Conservation (phyloP, 345 rosid species). For the Ceriops tagal region DNA sequence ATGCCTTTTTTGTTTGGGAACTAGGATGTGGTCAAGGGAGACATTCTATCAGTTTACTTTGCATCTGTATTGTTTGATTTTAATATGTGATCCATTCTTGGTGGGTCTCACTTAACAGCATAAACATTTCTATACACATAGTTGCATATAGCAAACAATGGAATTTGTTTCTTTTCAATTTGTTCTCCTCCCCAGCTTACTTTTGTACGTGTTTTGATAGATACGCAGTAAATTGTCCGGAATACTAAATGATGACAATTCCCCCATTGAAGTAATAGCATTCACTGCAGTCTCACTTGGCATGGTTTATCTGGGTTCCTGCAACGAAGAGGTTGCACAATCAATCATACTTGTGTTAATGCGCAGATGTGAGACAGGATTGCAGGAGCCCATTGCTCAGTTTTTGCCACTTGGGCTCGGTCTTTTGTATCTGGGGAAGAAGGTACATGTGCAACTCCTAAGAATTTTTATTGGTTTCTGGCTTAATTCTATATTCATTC, state of each 20-base stretch:
- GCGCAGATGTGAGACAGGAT: slow-evolving; percentile 78
- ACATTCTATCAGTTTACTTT: too few relatives aligned
- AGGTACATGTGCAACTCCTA: slow-evolving; percentile 40
- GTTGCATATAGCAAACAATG: too few relatives aligned
- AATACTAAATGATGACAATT: slow-evolving; percentile 63
- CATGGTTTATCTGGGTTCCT: slow-evolving; percentile 82
- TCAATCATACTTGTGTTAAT: slow-evolving; percentile 77
- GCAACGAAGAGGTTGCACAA: slow-evolving; percentile 94
- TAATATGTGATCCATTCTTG: too few relatives aligned
- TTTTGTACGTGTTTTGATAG: slow-evolving; percentile 34
- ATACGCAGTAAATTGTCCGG: slow-evolving; percentile 54
- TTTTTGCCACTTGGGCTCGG: slow-evolving; percentile 92
- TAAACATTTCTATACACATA: too few relatives aligned
- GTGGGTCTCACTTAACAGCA: too few relatives aligned
- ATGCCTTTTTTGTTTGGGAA: too few relatives aligned
- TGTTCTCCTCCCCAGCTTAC: neutral
- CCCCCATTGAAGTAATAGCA: slow-evolving; percentile 78
- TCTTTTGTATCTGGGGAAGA: slow-evolving; percentile 91
- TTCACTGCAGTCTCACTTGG: slow-evolving; percentile 90
- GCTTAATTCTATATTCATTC: too few relatives aligned
- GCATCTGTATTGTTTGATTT: too few relatives aligned
- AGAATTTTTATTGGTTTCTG: too few relatives aligned
- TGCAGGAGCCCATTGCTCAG: slow-evolving; percentile 72
- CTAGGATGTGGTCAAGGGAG: too few relatives aligned
- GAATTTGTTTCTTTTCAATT: too few relatives aligned